Evolutionary conservation across 192 early-diverging fungal genomes (phyloP), one percentile per base, ranked within the genome.

Genomic region (Gonapodya prolifera): DNA sequence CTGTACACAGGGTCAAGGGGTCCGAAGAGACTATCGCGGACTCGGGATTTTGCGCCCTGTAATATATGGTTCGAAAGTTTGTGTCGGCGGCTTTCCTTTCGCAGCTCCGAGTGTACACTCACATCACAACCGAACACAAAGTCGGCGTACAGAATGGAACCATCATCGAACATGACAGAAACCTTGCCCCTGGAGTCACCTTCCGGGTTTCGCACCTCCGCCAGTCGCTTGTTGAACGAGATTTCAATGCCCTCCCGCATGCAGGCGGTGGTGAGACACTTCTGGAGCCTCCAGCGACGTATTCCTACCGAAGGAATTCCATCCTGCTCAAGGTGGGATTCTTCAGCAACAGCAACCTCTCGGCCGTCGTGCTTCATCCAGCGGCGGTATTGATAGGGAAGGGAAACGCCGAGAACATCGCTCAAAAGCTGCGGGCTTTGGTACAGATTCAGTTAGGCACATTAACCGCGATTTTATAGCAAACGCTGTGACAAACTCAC

Each of bases 321-420:
- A 16, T n/a, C 30, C 34, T 76, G 23, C 2, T 34, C 75, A 73
- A 84, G 71, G 23, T 61, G 69, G 13, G 34, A 36, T 69, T 84
- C 83, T 29, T 82, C 75, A 13, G 36, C 83, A 35, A 84, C 81
- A 29, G 83, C 83, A 29, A 84, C 70, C 35, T 85, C 83, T 1
- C 78, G 76, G n/a, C 83, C 83, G 74, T 84, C 83, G 35, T 84
- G 83, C 18, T 83, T 32, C 30, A 83, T 33, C 83, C 83, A 85
- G 29, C 76, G n/a, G 28, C 83, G 45, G 28, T 75, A 29, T 2
- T 28, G 34, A 79, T 85, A 85, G 23, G 83, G 80, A 75, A 69
- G 29, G 85, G 77, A 13, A 83, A 70, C 16, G 1, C 31, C 8
- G 80, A 35, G 70, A 23, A 82, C 33, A 84, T 84, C n/a, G 83